phyloP scores from a whole-genome alignment of 345 rosid genomes.

The Hibiscus tridactylites region DNA sequence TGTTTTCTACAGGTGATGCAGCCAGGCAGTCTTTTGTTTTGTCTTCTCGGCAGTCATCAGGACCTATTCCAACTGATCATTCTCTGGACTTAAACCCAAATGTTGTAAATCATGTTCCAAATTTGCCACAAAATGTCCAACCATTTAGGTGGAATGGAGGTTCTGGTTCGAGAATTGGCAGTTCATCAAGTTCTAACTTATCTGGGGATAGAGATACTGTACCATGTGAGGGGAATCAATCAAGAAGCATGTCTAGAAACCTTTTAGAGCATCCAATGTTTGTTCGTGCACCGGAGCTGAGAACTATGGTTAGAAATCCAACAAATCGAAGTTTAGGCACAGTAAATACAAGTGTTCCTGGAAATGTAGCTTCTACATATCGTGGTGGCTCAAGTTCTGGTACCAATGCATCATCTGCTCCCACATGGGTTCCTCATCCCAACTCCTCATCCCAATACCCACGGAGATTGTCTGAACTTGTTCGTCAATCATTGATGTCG shows the following conservation, averaged over 20 bases:
- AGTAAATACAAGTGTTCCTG: conserved; percentile 31
- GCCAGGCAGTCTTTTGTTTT: conserved; percentile 34
- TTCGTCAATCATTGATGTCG: conserved; percentile 59
- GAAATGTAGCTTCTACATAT: conserved; percentile 46
- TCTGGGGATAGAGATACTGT: conserved; percentile 32
- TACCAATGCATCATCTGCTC: conserved; percentile 42
- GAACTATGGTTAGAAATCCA: conserved; percentile 31
- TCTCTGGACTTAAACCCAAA: conserved; percentile 37
- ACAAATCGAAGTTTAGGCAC: conserved; percentile 22
- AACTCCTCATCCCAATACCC: conserved; percentile 40
- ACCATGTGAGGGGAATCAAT: conserved; percentile 29
- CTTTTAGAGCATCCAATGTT: conserved; percentile 43
- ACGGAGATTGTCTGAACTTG: conserved; percentile 56
- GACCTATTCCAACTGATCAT: conserved; percentile 38
- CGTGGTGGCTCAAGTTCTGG: conserved; percentile 33
- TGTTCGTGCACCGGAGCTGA: conserved; percentile 41
- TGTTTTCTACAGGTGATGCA: conserved; percentile 39
- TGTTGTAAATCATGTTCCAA: conserved; percentile 35
- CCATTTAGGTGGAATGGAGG: conserved; percentile 48
- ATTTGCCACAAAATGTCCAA: conserved; percentile 41
- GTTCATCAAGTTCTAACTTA: conserved; percentile 30
- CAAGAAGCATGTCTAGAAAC: conserved; percentile 36
- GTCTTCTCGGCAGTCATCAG: conserved; percentile 33
- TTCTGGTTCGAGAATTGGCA: conserved; percentile 34
- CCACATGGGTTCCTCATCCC: conserved; percentile 38